Percentiles rank a stretch among this genome's conserved stretches.
Conservation (phyloP, 2,329 filamentous ascomycete species). For the Colletotrichum plurivorum region DNA sequence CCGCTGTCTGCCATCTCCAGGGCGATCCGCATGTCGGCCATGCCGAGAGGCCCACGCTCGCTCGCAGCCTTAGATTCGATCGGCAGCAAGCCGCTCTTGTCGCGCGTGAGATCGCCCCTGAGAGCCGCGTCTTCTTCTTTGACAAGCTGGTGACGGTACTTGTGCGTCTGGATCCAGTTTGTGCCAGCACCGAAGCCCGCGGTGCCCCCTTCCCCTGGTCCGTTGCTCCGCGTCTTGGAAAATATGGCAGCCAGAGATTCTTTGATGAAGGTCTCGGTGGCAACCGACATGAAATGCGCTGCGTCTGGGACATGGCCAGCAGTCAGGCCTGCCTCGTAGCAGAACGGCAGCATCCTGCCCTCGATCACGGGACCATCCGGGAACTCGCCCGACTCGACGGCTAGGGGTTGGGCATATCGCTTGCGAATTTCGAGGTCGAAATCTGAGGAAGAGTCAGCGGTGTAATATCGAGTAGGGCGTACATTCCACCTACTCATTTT, state of each 20-base stretch:
- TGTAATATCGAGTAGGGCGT: neutral
- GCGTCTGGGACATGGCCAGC: constrained; percentile 73
- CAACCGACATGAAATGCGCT: constrained; percentile 74
- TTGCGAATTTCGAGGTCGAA: constrained; percentile 78
- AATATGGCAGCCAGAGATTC: constrained; percentile 75
- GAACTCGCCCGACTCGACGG: constrained; percentile 78
- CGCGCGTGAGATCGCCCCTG: constrained; percentile 80
- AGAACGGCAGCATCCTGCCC: constrained; percentile 76
- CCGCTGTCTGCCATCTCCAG: constrained; percentile 82
- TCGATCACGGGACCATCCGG: constrained; percentile 76
- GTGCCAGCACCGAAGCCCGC: constrained; percentile 76
- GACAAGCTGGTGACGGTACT: constrained; percentile 81
- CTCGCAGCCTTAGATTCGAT: constrained; percentile 84
- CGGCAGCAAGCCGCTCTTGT: constrained; percentile 83
- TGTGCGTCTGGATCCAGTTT: constrained; percentile 83
- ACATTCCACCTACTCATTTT: constrained; percentile 77
- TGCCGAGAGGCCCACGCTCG: constrained; percentile 79
- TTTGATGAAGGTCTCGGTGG: constrained; percentile 77
- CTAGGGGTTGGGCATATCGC: constrained; percentile 74
- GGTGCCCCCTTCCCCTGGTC: constrained; percentile 72
- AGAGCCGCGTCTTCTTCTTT: constrained; percentile 81
- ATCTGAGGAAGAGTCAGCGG: constrained; percentile 56
- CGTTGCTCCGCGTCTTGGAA: constrained; percentile 75
- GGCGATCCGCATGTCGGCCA: constrained; percentile 83
- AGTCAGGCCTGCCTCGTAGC: constrained; percentile 75